phyloP scores from a whole-genome alignment of 169 alveolate genomes.

The Cyclospora cayetanensis region DNA sequence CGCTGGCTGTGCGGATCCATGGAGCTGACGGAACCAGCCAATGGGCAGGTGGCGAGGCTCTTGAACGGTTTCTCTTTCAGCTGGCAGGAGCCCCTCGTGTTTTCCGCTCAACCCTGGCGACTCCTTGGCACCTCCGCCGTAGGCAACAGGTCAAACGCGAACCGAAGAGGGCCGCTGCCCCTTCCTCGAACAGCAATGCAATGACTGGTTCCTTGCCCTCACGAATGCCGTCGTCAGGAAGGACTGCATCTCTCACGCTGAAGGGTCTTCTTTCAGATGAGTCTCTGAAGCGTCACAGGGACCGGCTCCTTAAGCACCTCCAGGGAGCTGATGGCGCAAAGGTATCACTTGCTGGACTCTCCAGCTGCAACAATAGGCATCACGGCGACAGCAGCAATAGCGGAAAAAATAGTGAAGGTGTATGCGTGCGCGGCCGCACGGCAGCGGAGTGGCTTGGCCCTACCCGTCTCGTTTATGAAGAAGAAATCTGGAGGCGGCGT shows the following conservation, averaged over 20 bases:
- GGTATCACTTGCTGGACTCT: not conserved
- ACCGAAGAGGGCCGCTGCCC: no score
- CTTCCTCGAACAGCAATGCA: no score
- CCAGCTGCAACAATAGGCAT: not conserved
- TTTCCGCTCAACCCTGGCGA: not conserved
- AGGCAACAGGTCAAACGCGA: no score
- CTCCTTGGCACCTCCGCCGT: not conserved
- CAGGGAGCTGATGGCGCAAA: not conserved
- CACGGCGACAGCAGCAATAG: not conserved
- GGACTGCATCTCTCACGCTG: no score
- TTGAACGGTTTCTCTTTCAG: not conserved
- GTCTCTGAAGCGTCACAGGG: not conserved
- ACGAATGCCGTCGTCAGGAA: no score
- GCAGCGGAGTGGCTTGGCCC: slow-evolving; percentile 7
- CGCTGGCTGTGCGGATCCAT: not conserved
- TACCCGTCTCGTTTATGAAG: not conserved
- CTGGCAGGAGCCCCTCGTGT: not conserved
- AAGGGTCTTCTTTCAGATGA: not conserved
- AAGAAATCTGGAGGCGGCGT: not conserved
- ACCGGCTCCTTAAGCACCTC: not conserved
- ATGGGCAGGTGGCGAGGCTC: slow-evolving; percentile 10
- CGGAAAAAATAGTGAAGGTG: not conserved
- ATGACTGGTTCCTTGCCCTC: no score
- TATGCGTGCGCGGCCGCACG: not conserved
- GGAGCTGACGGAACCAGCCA: not conserved